Base-by-base conservation (phyloP, 345 rosid species). In the Eucalyptus polyanthemos region DNA sequence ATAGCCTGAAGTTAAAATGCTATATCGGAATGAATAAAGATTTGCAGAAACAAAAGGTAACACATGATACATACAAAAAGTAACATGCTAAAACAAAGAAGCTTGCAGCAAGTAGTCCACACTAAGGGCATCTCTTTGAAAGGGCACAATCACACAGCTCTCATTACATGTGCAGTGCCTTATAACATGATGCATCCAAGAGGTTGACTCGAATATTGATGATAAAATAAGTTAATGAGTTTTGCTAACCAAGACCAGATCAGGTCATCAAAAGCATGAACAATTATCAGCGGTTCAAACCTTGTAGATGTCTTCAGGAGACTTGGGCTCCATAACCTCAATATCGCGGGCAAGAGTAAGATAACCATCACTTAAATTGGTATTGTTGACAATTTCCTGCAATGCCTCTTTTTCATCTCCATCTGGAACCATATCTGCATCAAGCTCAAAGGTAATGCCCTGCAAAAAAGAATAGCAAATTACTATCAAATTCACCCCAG, bases 241-340 rank as follows among this genome's bases (percentile, higher is more conserved):
- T 72, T 34, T 40, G 47, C 47, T 76, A 76, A 76, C 40, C 9
- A 76, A 76, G 85, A 76, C 44, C 85, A 76, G 85, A 40, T 76
- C 47, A 76, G 42, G 9, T 76, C 27, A 76, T 76, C 47, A 25
- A 76, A 76, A 76, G 85, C 85, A 40, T 76, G 51, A 58, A 65
- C 24, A 53, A 31, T 54, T 31, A 80, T 53, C 45, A 53, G 50
- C 83, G 19, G 67, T 92, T 88, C 91, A 65, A 53, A 98, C 99
- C 99, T 98, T 98, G 89, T 97, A 98, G 90, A 98, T 95, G 88
- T 98, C 99, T 92, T 98, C 99, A 87, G 98, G 99, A 58, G 98
- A 95, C 91, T 96, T 98, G 87, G 99, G 95, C 93, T 98, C 99
- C 99, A 98, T 96, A 92, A 98, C 99, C 95, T 98, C 99, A 50